A percentile compares a stretch with the other conserved stretches of the same genome.
Conservation (phyloP, 352 stramenopile genomes). For the Phytopythium chamaehyphon region DNA sequence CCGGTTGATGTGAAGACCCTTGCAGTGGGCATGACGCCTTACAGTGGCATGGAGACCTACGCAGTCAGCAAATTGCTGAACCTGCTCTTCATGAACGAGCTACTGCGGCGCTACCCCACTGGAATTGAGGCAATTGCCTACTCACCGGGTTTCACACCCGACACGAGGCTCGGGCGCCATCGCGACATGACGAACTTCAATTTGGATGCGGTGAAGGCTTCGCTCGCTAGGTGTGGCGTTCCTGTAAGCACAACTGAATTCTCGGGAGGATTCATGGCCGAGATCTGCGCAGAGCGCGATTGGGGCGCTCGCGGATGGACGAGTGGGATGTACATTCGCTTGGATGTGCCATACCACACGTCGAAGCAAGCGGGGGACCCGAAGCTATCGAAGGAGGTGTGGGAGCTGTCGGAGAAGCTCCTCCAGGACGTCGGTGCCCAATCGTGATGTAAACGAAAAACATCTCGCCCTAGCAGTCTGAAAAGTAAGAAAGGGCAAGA, state of each 20-base stretch:
- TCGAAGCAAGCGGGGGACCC: conserved; percentile 13
- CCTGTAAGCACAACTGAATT: conserved; percentile 13
- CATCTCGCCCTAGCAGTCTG: too few species aligned
- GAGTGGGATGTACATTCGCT: conserved; percentile 20
- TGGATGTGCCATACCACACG: conserved; percentile 15
- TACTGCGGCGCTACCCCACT: conserved; percentile 21
- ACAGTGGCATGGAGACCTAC: conserved; percentile 20
- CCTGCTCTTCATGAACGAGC: conserved; percentile 43
- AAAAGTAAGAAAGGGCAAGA: too few species aligned
- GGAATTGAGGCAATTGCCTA: background rate
- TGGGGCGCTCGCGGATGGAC: conserved; percentile 5
- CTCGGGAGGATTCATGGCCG: conserved; percentile 20
- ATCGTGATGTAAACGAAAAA: too few species aligned
- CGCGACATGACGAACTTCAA: background rate
- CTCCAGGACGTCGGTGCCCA: background rate
- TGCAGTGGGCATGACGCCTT: conserved; percentile 9
- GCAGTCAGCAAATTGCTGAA: conserved; percentile 45
- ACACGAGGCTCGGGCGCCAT: conserved; percentile 17
- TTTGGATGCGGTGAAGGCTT: background rate
- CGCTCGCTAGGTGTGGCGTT: background rate
- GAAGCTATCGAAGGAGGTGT: conserved; percentile 16
- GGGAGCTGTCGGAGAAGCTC: conserved; percentile 18
- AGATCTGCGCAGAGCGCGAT: conserved; percentile 9
- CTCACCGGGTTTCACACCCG: conserved; percentile 1
- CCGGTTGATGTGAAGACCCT: conserved; percentile 18